Evolutionary conservation across 2,329 filamentous ascomycete species (phyloP), one percentile per base, ranked within the genome.

Genomic region (Tolypocladium album): DNA sequence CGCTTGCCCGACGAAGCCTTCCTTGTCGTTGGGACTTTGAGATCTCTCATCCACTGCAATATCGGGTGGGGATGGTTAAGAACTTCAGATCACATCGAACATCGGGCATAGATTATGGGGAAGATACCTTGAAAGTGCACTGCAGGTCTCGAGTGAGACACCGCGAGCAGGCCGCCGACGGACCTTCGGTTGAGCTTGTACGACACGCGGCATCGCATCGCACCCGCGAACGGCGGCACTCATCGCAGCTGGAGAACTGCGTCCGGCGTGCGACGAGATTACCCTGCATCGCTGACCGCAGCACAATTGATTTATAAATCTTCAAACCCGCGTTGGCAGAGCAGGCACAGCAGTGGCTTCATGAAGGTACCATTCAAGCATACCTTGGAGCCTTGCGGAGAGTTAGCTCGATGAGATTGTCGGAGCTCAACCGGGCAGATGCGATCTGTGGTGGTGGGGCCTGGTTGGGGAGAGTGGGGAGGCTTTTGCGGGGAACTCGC

Each of bases 131-230:
- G 58, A 72, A 72, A 17, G 69, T 72, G 56, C 70, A 72, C 12
- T 61, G 38, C 27, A 63, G 63, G 34, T 63, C 56, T 11, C 68
- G 65, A 55, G 68, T 68, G 52, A 62, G 57, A 56, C 70, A 89
- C 64, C 79, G 89, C 0, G 87, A 90, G 2, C 88, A 90, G 64
- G 83, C 86, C 66, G 85, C 81, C 17, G 82, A 88, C 50, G 88
- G 83, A 64, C 85, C 79, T 12, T 85, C 86, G 0, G 79, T 84
- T 9, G 86, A 84, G 22, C 57, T 59, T 17, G 58, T 40, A 27
- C 63, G 63, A 53, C 58, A 65, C 40, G 63, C 60, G 1, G 68
- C 68, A 56, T 72, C 69, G 57, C 70, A 71, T 9, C 68, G 68
- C 24, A 72, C 68, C 24, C 70, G 68, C 7, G 67, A 70, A 58